Conservation (phyloP, 2,329 filamentous ascomycete genomes). For the Trichoderma harzianum region DNA sequence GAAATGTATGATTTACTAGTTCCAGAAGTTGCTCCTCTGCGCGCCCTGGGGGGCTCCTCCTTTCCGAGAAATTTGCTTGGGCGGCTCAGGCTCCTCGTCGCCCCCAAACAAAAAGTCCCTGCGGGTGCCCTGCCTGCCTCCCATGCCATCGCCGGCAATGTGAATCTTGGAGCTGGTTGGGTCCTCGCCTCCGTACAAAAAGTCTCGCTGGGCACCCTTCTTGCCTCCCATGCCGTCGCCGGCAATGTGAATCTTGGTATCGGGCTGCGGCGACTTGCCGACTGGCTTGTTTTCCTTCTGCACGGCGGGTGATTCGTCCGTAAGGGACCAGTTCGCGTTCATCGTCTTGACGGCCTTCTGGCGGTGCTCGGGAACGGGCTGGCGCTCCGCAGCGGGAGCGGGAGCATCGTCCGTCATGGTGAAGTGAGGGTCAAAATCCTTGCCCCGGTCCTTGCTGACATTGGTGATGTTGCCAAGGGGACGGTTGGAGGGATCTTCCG, state of each 20-base stretch:
- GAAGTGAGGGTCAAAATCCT: slow-evolving; percentile 78
- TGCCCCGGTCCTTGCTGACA: slow-evolving; percentile 62
- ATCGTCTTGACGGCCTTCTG: slow-evolving; percentile 71
- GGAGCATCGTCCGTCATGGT: slow-evolving; percentile 67
- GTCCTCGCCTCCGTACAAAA: slow-evolving; percentile 56
- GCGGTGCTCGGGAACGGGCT: slow-evolving; percentile 54
- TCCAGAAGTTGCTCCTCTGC: slow-evolving; percentile 45
- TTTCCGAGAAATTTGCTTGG: slow-evolving; percentile 35
- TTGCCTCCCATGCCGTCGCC: slow-evolving; percentile 65
- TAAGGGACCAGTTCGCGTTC: slow-evolving; percentile 59
- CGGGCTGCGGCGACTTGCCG: slow-evolving; percentile 20
- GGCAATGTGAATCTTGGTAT: slow-evolving; percentile 40
- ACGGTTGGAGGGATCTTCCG: slow-evolving; percentile 42
- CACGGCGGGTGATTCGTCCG: slow-evolving; percentile 52
- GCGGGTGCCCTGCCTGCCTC: slow-evolving; percentile 51
- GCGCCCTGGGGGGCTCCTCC: slow-evolving; percentile 31
- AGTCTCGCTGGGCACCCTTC: slow-evolving; percentile 51
- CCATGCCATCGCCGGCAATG: slow-evolving; percentile 63
- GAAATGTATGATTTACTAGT: slow-evolving; percentile 22
- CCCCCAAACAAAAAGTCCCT: slow-evolving; percentile 59
- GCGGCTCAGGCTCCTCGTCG: slow-evolving; percentile 43
- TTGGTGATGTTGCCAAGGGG: slow-evolving; percentile 68
- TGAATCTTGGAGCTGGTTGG: slow-evolving; percentile 29
- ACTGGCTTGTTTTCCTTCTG: slow-evolving; percentile 42
- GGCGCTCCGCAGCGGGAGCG: slow-evolving; percentile 39